Evolutionary conservation across 1,284 basidiomycete genomes (phyloP), one percentile per base, ranked within the genome.

Genomic region (Tylopilus sp.): DNA sequence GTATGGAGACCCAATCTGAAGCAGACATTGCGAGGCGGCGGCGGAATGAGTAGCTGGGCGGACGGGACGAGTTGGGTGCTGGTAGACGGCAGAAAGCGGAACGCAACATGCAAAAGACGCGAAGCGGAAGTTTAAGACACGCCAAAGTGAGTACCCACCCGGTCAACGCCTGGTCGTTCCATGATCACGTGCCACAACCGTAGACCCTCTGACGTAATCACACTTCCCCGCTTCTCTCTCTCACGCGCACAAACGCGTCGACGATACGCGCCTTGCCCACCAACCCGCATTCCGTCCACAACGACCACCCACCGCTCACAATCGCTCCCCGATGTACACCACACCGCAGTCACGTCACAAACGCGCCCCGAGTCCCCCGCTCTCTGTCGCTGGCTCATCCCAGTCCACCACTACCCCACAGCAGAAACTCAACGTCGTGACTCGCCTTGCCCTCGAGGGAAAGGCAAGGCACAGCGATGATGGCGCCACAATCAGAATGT

Each of bases 381-480:
- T 66, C 47, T 75, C 76, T 1, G 64, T 57, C 36, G 59, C 70
- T 2, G 66, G 64, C 46, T 70, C 73, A 1, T 67, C 68, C 7
- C 68, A 71, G 26, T 57, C 59, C 45, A 70, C 65, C 1, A 61
- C 64, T 10, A 64, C 62, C 5, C 56, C 71, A 24, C 74, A 74
- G 46, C 70, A 73, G 46, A 82, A 77, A 58, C 59, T 81, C 45
- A 86, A 86, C 60, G 71, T 87, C 17, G 83, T 88, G 4, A 83
- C 84, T 51, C 82, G 84, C 52, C 76, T 88, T 29, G 81, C 80
- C 11, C 78, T 89, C 45, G 84, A 88, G 60, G 86, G 86, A 33
- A 83, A 80, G 64, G 81, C 81, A 26, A 83, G 80, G 64, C 76
- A 77, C 51, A 77, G 75, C 2, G 68, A 77, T 38, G 82, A 86